A percentile compares a stretch with the other conserved stretches of the same genome.
Conservation (phyloP, 768 basidiomycete genomes). For the Sarcodon sp. region DNA sequence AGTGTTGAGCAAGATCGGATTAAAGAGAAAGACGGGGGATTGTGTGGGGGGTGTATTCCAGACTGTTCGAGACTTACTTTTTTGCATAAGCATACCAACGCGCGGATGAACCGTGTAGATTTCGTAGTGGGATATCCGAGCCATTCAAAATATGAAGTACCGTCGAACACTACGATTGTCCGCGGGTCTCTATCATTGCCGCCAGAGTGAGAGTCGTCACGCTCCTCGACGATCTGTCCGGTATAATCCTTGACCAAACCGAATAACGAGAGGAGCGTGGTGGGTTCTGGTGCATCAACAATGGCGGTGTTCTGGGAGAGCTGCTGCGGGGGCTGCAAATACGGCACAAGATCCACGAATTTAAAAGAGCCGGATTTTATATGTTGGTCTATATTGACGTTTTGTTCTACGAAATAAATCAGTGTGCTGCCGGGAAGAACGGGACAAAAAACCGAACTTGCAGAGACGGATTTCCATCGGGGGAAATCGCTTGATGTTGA, state of each 20-base stretch:
- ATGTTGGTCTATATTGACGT: constrained; percentile 12
- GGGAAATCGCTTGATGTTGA: constrained; percentile 43
- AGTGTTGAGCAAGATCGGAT: neutral
- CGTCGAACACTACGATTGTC: constrained; percentile 55
- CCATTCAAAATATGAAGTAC: constrained; percentile 59
- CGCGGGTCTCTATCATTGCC: neutral
- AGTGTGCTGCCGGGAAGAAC: neutral
- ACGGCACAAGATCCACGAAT: constrained; percentile 40
- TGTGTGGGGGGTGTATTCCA: too few relatives aligned
- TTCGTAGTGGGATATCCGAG: constrained; percentile 43
- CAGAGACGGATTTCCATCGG: constrained; percentile 51
- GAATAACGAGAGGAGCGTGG: constrained; percentile 9
- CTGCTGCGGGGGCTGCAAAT: constrained; percentile 12
- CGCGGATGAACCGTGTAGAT: constrained; percentile 45
- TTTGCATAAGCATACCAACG: constrained; percentile 39
- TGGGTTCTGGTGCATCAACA: constrained; percentile 4
- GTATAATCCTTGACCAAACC: constrained; percentile 3
- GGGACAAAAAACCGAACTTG: constrained; percentile 42
- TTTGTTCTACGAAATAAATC: neutral
- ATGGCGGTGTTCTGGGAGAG: neutral
- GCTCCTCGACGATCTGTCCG: constrained; percentile 1
- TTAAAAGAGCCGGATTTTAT: constrained; percentile 25
- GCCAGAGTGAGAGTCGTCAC: neutral
- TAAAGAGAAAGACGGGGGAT: neutral
- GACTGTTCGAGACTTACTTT: constrained; percentile 25